These are phyloP conservation scores for Flaveria sonorensis DNA, from an alignment of 129 eudicot species.

Conservation along the genomic window DNA sequence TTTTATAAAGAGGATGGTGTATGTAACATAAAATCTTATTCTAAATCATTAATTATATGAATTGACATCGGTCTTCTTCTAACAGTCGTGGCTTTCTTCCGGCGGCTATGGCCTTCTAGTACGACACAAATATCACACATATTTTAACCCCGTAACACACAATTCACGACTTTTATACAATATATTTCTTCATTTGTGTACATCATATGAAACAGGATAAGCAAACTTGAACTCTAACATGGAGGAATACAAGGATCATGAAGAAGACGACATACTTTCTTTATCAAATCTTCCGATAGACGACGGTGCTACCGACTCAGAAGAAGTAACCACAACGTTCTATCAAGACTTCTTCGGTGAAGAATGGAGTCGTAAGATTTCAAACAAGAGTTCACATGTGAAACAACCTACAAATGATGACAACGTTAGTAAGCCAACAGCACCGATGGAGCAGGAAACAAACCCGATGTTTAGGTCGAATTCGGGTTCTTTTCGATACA, in stretches of 20 bases:
- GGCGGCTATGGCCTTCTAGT: conserved; percentile 27
- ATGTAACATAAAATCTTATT: no score
- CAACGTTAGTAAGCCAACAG: not conserved
- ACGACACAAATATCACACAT: not conserved
- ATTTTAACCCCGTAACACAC: conserved; percentile 11
- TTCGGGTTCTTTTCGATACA: conserved; percentile 36
- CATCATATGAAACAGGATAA: not conserved
- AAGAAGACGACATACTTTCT: conserved; percentile 36
- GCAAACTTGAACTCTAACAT: not conserved
- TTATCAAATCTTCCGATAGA: conserved; percentile 36
- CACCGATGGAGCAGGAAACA: conserved; percentile 2
- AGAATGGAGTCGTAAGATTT: not conserved
- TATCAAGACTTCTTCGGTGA: conserved; percentile 39
- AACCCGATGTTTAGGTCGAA: conserved; percentile 36
- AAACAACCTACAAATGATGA: not conserved
- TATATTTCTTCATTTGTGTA: not conserved
- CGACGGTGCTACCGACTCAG: not conserved
- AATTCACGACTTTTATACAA: conserved; percentile 19
- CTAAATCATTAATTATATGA: no score
- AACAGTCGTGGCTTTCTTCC: not conserved
- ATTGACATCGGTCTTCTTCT: no score
- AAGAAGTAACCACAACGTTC: conserved; percentile 13
- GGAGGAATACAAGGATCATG: conserved; percentile 22
- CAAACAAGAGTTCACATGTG: conserved; percentile 8
- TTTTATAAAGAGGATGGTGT: no score